A percentile compares a stretch with the other conserved stretches of the same genome.
phyloP scores from a whole-genome alignment of 805 yeast genomes.

The Suhomyces xylopsoci region DNA sequence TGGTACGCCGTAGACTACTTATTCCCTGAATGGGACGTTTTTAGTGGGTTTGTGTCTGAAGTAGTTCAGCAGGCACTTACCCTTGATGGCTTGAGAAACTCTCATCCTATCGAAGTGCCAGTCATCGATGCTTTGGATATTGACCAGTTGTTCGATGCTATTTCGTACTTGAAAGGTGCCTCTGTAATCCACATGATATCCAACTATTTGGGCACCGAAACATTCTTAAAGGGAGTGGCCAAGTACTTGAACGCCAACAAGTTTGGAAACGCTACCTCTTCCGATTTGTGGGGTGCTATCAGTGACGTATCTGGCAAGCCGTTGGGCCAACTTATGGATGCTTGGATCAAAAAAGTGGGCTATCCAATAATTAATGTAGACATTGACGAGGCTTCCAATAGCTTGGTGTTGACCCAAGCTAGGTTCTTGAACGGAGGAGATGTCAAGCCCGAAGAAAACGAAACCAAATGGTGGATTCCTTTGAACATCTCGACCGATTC shows the following conservation, averaged over 20 bases:
- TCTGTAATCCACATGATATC: conserved; percentile 76
- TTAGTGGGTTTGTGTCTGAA: conserved; percentile 51
- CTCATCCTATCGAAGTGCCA: conserved; percentile 82
- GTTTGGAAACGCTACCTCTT: conserved; percentile 70
- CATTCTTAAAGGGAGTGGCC: conserved; percentile 71
- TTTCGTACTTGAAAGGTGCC: conserved; percentile 80
- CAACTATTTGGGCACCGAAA: conserved; percentile 62
- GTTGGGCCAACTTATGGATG: conserved; percentile 55
- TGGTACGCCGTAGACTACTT: conserved; percentile 65
- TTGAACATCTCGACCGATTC: conserved; percentile 32
- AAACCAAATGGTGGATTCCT: conserved; percentile 59
- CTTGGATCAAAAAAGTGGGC: conserved; percentile 74
- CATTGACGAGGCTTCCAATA: conserved; percentile 25
- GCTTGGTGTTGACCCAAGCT: conserved; percentile 48
- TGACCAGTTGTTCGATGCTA: conserved; percentile 78
- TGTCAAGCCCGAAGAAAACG: conserved; percentile 53
- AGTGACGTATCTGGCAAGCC: conserved; percentile 62
- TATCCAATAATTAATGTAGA: conserved; percentile 63
- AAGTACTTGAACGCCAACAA: conserved; percentile 59
- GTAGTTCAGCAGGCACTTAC: conserved; percentile 50
- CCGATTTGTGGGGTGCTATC: conserved; percentile 68
- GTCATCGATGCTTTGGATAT: conserved; percentile 77
- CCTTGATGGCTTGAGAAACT: conserved; percentile 55
- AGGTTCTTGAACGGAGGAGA: conserved; percentile 67
- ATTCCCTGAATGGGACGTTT: conserved; percentile 80